These are phyloP conservation scores for Escallonia herrerae DNA, from an alignment of 129 eudicot genomes.

Conservation along the genomic window DNA sequence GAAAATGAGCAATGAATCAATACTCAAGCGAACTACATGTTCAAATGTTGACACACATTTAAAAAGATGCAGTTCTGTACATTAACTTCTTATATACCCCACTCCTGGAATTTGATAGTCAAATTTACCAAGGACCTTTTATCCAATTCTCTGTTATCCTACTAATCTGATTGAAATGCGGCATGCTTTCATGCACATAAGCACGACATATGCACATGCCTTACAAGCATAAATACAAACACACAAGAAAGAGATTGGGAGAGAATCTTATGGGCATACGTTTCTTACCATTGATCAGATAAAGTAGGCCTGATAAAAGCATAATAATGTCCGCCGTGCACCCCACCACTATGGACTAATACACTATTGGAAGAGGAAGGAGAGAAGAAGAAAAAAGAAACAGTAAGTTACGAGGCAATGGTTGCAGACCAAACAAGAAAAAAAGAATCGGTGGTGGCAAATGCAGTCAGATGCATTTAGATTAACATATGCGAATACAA, in stretches of 20 bases:
- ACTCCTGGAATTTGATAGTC: background rate
- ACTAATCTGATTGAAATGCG: background rate
- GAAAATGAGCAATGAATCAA: too few relatives aligned
- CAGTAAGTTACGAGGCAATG: too few relatives aligned
- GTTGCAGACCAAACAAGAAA: too few relatives aligned
- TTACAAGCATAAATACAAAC: background rate
- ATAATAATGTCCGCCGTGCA: slow-evolving; percentile 96
- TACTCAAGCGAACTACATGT: too few relatives aligned
- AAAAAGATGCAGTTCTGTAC: too few relatives aligned
- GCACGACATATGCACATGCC: background rate
- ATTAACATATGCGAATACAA: too few relatives aligned
- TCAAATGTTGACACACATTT: too few relatives aligned
- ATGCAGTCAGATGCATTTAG: too few relatives aligned
- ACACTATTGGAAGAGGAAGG: slow-evolving; percentile 49
- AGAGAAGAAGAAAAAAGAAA: background rate
- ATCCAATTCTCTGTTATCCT: background rate
- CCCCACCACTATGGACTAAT: slow-evolving; percentile 97
- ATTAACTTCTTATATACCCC: too few relatives aligned
- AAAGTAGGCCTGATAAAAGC: slow-evolving; percentile 91
- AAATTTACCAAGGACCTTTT: background rate
- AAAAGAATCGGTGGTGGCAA: too few relatives aligned
- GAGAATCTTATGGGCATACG: background rate
- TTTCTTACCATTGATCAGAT: slow-evolving; percentile 74
- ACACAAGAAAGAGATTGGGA: background rate
- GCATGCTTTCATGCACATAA: background rate